Evolutionary conservation across 1,284 basidiomycete species (phyloP), one percentile per base, ranked within the genome.

Genomic region (Ceratobasidium sp.): DNA sequence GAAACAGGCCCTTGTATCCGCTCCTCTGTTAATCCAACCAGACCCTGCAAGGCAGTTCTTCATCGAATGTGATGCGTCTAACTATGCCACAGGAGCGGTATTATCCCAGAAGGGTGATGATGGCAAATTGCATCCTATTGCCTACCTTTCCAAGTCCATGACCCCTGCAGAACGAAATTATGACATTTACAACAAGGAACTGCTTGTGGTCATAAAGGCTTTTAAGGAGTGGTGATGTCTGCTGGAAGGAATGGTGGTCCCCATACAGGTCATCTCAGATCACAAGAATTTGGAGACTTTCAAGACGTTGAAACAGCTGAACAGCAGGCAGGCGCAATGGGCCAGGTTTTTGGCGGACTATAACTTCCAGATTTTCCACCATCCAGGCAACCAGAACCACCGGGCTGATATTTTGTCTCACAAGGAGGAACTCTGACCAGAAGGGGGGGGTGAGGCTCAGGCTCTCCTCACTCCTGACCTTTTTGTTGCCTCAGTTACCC

Each of bases 311-410:
- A 34, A 34, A 6, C 31, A 34, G 31, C 4, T 34, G 31, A 34
- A 34, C 6, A 6, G 31, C 79, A 87, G 0, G 85, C 85, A 88
- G 77, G 84, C 82, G 0, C 75, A 83, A 1, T 88, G 85, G 86
- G 77, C 78, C 0, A 69, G 81, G 0, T 66, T 79, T 27, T 77
- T 88, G 62, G 0, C 79, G 43, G 22, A 72, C 9, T 86, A 81
- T 76, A 75, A 84, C 53, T 84, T 84, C 74, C 64, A 65, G 0
- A 79, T 88, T 1, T 53, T 78, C 0, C 84, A 86, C 74, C 77
- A 79, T 5, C 83, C 85, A 0, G 85, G 86, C 0, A 77, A 77
- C 11, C 39, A 75, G 5, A 83, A 82, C 51, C 74, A 74, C 0
- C 80, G 81, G 37, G 77, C 84, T 0, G 84, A 88, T 75, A 78